A percentile compares a stretch with the other conserved stretches of the same genome.
Conservation (phyloP, 495 filamentous ascomycete genomes). For the Penicillium paxilli region DNA sequence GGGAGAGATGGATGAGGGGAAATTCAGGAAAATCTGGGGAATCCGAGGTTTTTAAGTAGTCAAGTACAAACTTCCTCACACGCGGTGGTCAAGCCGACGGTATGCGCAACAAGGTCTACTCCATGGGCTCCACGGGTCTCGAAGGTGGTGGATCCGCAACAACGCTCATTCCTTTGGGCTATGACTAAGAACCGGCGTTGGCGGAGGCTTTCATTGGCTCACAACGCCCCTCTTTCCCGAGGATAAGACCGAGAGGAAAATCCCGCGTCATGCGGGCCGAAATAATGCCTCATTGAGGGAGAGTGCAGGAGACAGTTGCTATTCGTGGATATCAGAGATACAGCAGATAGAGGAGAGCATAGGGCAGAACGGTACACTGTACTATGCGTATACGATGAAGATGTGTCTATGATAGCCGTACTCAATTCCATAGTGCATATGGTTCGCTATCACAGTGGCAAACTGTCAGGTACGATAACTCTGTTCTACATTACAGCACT, state of each 20-base stretch:
- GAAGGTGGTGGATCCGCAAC: constrained; percentile 19
- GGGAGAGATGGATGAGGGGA: background rate
- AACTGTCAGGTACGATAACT: too few species aligned
- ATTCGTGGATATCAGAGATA: background rate
- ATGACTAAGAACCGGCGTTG: constrained; percentile 29
- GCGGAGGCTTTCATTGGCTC: constrained; percentile 17
- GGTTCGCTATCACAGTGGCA: too few species aligned
- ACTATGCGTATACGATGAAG: too few species aligned
- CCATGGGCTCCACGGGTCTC: constrained; percentile 13
- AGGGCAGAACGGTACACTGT: too few species aligned
- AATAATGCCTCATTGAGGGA: constrained; percentile 3
- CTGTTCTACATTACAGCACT: too few species aligned
- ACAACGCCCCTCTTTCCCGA: constrained; percentile 22
- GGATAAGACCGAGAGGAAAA: constrained; percentile 25
- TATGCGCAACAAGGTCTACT: constrained; percentile 10
- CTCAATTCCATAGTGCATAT: too few species aligned
- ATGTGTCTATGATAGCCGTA: too few species aligned
- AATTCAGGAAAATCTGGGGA: constrained; percentile 24
- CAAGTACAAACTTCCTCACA: too few species aligned
- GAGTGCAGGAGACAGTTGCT: background rate
- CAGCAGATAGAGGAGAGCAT: too few species aligned
- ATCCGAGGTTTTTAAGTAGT: constrained; percentile 16
- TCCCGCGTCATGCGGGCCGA: constrained; percentile 37
- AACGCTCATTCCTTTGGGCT: constrained; percentile 12
- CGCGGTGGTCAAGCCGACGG: too few species aligned